Evolutionary conservation across 1,284 basidiomycete genomes (phyloP), one percentile per base, ranked within the genome.

Genomic region (Leccinum solheimii): DNA sequence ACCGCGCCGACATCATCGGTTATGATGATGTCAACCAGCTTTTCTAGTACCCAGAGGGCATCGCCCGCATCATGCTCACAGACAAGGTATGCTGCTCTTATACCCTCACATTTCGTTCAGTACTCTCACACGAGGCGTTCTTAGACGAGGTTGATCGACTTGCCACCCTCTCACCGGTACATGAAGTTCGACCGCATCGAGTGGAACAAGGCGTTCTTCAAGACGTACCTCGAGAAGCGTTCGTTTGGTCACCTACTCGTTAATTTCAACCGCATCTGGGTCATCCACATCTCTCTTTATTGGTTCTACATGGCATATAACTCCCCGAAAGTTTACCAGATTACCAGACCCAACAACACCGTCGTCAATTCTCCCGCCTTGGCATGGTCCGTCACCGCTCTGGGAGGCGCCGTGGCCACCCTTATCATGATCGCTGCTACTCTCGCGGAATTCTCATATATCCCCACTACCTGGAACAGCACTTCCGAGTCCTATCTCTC

Each of bases 11-110:
- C 67, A 95, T 98, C 72, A 98, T 99, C 73, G 97, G 97, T 11
- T 99, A 99, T 74, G 97, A 99, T 76, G 97, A 99, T 77, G 92
- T 99, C 70, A 99, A 99, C 76, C 97, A 99, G 76, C 81, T 99
- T 52, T 99, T 99, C 79, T 99, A 97, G 97, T 99, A 99, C 76
- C 97, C 97, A 5, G 97, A 99, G 71, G 97, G 97, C 48, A 97
- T 99, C 70, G 92, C 95, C 30, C 84, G 94, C 48, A 98, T 99
- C 69, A 84, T 88, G 13, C 83, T 98, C 48, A 85, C 81, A 23
- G 95, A 98, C 81, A 96, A 95, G 83, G 91, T 91, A 68, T 38
- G 78, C 67, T 32, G 49, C 56, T 51, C 55, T 30, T 40, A 53
- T 36, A 8, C 32, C 3, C 32, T 1, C 9, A 1, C 10, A 5